Percentiles rank a stretch among this genome's conserved stretches.
Evolutionary conservation across 192 early-diverging fungal species (phyloP).

Genomic region (Irineochytrium annulatum): DNA sequence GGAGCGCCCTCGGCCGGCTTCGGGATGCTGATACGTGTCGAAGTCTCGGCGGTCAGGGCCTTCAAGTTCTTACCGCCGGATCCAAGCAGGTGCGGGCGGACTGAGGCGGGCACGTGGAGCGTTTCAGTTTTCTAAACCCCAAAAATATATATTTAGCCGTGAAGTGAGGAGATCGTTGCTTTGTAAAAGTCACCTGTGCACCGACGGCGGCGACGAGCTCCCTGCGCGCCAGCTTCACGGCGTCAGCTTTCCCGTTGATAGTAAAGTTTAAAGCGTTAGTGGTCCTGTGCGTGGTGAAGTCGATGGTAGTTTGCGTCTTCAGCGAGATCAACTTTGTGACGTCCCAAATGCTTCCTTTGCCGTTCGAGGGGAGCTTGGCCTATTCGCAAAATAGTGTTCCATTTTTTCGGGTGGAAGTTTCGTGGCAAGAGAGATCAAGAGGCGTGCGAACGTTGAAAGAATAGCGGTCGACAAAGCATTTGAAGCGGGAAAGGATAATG

Average conservation of each 20-base stretch:
- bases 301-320: constrained; percentile 73
- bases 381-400: neutral
- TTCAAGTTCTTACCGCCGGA: constrained; percentile 75
- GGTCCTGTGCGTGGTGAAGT: constrained; percentile 71
- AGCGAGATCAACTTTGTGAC: constrained; percentile 15
- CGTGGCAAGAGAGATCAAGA: too few species aligned
- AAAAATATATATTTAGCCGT: neutral
- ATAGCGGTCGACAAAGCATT: too few species aligned
- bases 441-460: too few species aligned
- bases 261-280: constrained; percentile 75
- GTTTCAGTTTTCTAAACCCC: constrained; percentile 38
- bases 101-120: constrained; percentile 71
- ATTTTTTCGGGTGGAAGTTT: too few species aligned
- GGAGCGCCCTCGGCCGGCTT: constrained; percentile 39
- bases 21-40: constrained; percentile 71
- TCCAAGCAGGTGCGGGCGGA: constrained; percentile 79
- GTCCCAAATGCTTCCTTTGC: constrained; percentile 21
- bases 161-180: neutral
- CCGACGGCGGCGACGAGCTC: constrained; percentile 55
- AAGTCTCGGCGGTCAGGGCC: constrained; percentile 67
- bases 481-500: too few species aligned
- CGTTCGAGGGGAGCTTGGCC: constrained; percentile 23
- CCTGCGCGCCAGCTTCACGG: constrained; percentile 72
- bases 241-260: constrained; percentile 75
- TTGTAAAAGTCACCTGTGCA: constrained; percentile 11